Evolutionary conservation across 345 rosid genomes (phyloP).

Genomic region (Draba incana): DNA sequence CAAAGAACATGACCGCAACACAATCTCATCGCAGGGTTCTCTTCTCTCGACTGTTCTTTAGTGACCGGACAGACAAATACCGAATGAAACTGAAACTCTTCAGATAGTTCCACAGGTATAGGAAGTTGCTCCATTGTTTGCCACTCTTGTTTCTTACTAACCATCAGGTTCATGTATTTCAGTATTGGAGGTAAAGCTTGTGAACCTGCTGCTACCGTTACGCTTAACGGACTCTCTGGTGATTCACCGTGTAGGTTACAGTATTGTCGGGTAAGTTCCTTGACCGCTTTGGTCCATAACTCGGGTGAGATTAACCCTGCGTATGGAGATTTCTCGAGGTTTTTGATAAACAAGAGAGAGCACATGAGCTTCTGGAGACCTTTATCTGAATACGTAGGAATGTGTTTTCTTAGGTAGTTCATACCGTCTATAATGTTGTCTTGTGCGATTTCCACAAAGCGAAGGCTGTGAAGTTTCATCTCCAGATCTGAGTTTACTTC

Average conservation of each 20-base stretch:
- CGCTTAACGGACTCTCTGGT: slow-evolving; percentile 53
- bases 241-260: slow-evolving; percentile 62
- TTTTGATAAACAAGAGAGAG: slow-evolving; percentile 57
- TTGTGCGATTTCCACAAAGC: slow-evolving; percentile 55
- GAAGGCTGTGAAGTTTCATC: slow-evolving; percentile 64
- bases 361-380: slow-evolving; percentile 60
- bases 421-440: slow-evolving; percentile 54
- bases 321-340: slow-evolving; percentile 55
- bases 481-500: slow-evolving; percentile 61
- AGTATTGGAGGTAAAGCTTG: slow-evolving; percentile 61
- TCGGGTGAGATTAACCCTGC: slow-evolving; percentile 46
- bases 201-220: slow-evolving; percentile 61
- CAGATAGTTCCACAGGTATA: slow-evolving; percentile 57
- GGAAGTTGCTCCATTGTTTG: slow-evolving; percentile 67
- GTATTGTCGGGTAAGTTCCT: slow-evolving; percentile 63
- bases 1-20: slow-evolving; percentile 68
- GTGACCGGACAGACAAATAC: slow-evolving; percentile 67
- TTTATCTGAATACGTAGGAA: slow-evolving; percentile 46
- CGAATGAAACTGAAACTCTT: slow-evolving; percentile 61
- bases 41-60: slow-evolving; percentile 61
- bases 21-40: slow-evolving; percentile 68
- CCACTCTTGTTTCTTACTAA: slow-evolving; percentile 61
- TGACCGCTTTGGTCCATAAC: slow-evolving; percentile 52
- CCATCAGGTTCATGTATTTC: slow-evolving; percentile 61
- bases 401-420: slow-evolving; percentile 52